Conservation (phyloP, 306 rosid species). For the Vigna radiata region DNA sequence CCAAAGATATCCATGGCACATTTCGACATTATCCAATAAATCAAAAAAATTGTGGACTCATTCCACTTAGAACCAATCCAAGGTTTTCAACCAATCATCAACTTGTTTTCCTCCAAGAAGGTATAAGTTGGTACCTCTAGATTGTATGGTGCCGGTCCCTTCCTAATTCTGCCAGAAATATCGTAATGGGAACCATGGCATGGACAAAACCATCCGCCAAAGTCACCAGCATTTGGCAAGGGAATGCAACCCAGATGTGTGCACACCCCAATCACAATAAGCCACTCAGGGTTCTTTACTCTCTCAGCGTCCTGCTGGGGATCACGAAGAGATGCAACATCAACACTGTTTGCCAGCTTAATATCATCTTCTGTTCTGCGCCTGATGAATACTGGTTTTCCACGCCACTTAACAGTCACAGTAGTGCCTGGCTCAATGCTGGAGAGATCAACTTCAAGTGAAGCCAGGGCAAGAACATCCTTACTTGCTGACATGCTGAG, state of each 20-base stretch:
- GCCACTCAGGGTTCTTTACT: conserved; percentile 91
- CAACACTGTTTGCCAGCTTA: conserved; percentile 78
- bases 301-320: conserved; percentile 76
- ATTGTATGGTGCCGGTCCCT: conserved; percentile 91
- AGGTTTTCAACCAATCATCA: conserved; percentile 69
- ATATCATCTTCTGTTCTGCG: conserved; percentile 83
- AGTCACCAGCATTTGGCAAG: conserved; percentile 89
- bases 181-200: conserved; percentile 94
- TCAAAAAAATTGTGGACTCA: conserved; percentile 31
- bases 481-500: conserved; percentile 92
- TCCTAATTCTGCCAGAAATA: conserved; percentile 83
- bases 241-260: conserved; percentile 94
- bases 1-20: conserved; percentile 48
- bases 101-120: conserved; percentile 75
- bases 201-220: conserved; percentile 93
- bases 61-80: conserved; percentile 20
- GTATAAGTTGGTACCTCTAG: conserved; percentile 84
- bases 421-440: conserved; percentile 83
- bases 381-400: conserved; percentile 91
- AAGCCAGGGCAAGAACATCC: conserved; percentile 93
- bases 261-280: conserved; percentile 82
- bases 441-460: conserved; percentile 84
- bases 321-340: conserved; percentile 76
- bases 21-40: conserved; percentile 66
- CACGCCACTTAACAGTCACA: conserved; percentile 92